phyloP scores from a whole-genome alignment of 2,329 filamentous ascomycete species.

The Nakataea oryzae region DNA sequence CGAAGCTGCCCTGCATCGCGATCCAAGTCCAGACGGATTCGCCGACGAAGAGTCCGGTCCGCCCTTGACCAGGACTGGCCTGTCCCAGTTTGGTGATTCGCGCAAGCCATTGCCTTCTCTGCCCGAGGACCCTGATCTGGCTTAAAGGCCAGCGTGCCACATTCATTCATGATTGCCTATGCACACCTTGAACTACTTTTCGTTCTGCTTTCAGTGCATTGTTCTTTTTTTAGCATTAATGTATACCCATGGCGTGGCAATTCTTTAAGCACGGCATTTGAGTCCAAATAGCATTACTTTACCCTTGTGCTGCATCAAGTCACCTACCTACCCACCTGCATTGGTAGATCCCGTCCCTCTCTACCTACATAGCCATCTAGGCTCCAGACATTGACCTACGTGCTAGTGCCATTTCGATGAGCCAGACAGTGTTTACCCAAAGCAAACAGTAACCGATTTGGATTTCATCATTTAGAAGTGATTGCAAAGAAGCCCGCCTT shows the following conservation, averaged over 20 bases:
- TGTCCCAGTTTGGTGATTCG: conserved; percentile 8
- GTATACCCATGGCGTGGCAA: background rate
- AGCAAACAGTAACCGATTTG: background rate
- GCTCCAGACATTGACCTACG: no score
- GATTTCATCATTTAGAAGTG: background rate
- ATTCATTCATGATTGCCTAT: background rate
- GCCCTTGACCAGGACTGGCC: conserved; percentile 8
- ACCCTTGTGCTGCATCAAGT: background rate
- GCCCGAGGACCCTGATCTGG: conserved; percentile 18
- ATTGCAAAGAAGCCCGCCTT: background rate
- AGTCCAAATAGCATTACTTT: background rate
- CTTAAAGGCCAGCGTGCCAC: conserved; percentile 6
- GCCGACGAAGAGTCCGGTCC: conserved; percentile 2
- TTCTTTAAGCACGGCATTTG: background rate
- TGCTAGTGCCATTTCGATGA: no score
- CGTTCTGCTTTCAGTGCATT: background rate
- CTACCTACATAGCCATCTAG: no score
- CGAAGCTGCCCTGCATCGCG: background rate
- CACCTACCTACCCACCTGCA: no score
- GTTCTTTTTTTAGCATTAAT: background rate
- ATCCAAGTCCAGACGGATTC: background rate
- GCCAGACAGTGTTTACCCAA: no score
- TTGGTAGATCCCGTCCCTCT: no score
- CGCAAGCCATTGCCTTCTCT: conserved; percentile 23
- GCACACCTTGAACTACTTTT: background rate